A percentile compares a stretch with the other conserved stretches of the same genome.
Conservation (phyloP, 1,139 yeast species). For the Pneumocystis sp. region DNA sequence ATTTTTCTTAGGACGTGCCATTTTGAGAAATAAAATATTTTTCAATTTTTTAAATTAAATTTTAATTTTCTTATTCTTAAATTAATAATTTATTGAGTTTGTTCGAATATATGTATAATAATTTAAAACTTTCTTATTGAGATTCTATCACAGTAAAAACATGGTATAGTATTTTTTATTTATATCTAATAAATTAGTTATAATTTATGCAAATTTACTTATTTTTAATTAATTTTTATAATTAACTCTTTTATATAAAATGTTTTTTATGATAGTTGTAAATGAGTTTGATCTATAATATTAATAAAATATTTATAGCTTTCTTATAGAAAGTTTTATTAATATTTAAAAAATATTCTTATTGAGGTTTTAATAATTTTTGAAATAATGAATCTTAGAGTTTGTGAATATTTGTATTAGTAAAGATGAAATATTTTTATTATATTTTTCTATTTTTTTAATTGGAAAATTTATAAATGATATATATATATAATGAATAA, state of each 20-base stretch:
- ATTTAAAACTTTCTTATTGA: too few relatives aligned
- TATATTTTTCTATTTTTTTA: too few relatives aligned
- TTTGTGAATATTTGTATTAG: conserved; percentile 60
- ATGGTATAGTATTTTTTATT: neutral
- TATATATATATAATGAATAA: too few relatives aligned
- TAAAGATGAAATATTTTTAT: conserved; percentile 76
- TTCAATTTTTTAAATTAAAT: neutral
- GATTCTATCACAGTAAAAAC: neutral
- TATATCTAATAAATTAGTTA: conserved; percentile 34
- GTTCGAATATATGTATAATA: neutral
- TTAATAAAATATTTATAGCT: conserved; percentile 76
- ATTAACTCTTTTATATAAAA: conserved; percentile 71
- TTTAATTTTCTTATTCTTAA: neutral
- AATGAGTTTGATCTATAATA: conserved; percentile 93
- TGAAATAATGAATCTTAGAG: conserved; percentile 54
- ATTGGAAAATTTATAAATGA: too few relatives aligned
- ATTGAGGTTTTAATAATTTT: conserved; percentile 75
- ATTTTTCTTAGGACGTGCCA: conserved; percentile 56
- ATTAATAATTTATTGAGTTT: neutral
- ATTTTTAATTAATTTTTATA: too few relatives aligned
- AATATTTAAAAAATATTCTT: conserved; percentile 28
- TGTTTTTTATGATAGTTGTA: conserved; percentile 78
- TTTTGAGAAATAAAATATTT: neutral
- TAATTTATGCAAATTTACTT: conserved; percentile 52
- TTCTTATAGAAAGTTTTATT: conserved; percentile 27